Base-by-base conservation (phyloP, 257 asterid genomes). In the Solanum stenotomum region DNA sequence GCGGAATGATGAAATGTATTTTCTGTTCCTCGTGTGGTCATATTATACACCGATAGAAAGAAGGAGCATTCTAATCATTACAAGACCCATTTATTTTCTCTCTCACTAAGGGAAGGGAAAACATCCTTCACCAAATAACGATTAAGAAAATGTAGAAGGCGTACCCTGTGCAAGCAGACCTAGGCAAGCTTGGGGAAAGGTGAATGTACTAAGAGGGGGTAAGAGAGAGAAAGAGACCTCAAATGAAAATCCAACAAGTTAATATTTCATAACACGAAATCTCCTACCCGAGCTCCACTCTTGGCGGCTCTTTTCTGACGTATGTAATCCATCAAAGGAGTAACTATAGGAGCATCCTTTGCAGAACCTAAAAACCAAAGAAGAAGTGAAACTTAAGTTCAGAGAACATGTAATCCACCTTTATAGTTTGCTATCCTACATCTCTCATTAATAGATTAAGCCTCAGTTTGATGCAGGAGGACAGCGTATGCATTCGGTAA, bases 221-320 rank as follows among this genome's bases (percentile, higher is more conserved):
- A 20, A 20, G 49, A 10, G 83, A 11, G 52, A 75, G 56, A 37
- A 37, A 84, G 44, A 68, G 40, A 83, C 74, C 61, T 27, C 70
- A 83, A 74, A 71, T 70, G 88, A 89, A 82, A 87, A 76, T 49
- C 44, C 56, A 77, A 76, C 74, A 78, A 82, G 77, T 82, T 70
- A 75, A 70, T 59, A 22, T 42, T 84, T 34, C 71, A 89, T 44
- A 65, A 42, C 78, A 81, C 35, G 70, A 87, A 63, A 83, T 88
- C 88, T 89, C 95, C 83, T 92, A 97, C 99, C 97, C 98, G 96
- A 85, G 92, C 84, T 90, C 96, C 98, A 93, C 91, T 93, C 94
- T 93, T 95, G 49, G 98, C 99, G 88, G 99, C 98, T 93, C 99
- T 94, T 92, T 92, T 95, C 92, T 96, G 98, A 82, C 99, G 99